Percentiles rank a stretch among this genome's conserved stretches.
Evolutionary conservation across 768 basidiomycete species (phyloP).

Genomic region (Pulveroboletus frians): DNA sequence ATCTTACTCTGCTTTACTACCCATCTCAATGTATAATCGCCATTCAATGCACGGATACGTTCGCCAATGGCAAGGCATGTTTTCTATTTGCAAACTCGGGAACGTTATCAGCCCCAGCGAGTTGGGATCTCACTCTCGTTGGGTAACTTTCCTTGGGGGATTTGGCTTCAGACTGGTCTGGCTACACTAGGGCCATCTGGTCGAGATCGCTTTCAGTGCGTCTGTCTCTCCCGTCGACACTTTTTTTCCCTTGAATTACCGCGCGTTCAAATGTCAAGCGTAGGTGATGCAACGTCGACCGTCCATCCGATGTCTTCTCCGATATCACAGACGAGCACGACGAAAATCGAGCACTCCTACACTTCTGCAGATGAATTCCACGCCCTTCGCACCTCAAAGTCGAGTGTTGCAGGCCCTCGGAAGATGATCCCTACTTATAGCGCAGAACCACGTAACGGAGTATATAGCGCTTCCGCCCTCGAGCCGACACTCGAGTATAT

Average conservation of each 20-base stretch:
- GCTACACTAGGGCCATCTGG: neutral
- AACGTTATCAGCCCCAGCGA: neutral
- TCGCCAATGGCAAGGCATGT: slow-evolving; percentile 25
- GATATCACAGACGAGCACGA: slow-evolving; percentile 7
- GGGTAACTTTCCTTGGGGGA: neutral
- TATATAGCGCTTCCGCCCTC: neutral
- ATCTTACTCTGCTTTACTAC: slow-evolving; percentile 28
- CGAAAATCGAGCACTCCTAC: neutral
- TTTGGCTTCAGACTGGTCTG: slow-evolving; percentile 13
- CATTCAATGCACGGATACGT: slow-evolving; percentile 31
- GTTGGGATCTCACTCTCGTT: neutral
- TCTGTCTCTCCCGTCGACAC: neutral
- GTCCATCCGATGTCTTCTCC: slow-evolving; percentile 14
- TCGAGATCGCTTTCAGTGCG: slow-evolving; percentile 6
- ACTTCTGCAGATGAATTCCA: neutral
- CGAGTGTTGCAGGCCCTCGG: slow-evolving; percentile 20
- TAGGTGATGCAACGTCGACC: slow-evolving; percentile 12
- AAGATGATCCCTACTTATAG: slow-evolving; percentile 4
- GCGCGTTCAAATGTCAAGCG: slow-evolving; percentile 15
- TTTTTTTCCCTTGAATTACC: neutral
- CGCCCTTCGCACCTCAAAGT: slow-evolving; percentile 3
- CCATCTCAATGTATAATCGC: slow-evolving; percentile 35
- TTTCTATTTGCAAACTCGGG: neutral
- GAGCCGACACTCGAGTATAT: neutral
- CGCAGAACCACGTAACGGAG: neutral